These are phyloP conservation scores for Capillidium heterosporum DNA, from an alignment of 371 early-diverging fungal genomes.

Conservation along the genomic window DNA sequence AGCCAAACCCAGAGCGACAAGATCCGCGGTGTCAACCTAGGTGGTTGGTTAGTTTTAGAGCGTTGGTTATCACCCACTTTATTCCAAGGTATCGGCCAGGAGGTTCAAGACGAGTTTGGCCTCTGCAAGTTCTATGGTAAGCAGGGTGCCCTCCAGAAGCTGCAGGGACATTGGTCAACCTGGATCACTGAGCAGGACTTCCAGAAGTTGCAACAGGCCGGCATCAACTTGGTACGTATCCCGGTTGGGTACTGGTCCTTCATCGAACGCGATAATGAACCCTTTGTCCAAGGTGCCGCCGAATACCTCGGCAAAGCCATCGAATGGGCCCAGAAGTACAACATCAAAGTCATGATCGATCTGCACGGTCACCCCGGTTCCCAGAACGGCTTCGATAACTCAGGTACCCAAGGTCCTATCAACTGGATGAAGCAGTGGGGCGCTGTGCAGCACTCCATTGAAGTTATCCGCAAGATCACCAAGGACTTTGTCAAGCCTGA, in stretches of 20 bases:
- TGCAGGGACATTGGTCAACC: conserved; percentile 35
- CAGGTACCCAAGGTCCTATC: conserved; percentile 11
- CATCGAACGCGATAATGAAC: conserved; percentile 21
- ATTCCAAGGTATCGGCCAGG: conserved; percentile 27
- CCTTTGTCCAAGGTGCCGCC: conserved; percentile 32
- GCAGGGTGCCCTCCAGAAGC: conserved; percentile 22
- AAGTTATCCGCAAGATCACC: conserved; percentile 17
- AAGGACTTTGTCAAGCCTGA: conserved; percentile 21
- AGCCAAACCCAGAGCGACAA: neutral
- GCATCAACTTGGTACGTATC: conserved; percentile 54
- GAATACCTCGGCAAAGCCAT: conserved; percentile 34
- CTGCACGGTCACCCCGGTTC: conserved; percentile 59
- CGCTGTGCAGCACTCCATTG: conserved; percentile 10
- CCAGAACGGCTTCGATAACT: conserved; percentile 31
- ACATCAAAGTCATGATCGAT: conserved; percentile 50
- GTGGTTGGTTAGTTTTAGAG: conserved; percentile 54
- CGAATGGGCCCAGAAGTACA: conserved; percentile 45
- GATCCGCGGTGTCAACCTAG: conserved; percentile 54
- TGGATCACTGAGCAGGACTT: conserved; percentile 57
- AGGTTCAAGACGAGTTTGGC: conserved; percentile 41
- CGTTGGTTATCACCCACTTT: conserved; percentile 51
- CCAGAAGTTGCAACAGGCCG: conserved; percentile 30
- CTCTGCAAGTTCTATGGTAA: conserved; percentile 35
- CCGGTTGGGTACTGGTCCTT: conserved; percentile 63
- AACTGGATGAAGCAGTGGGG: conserved; percentile 6